phyloP scores from a whole-genome alignment of 495 filamentous ascomycete genomes.

The Glonium stellatum region DNA sequence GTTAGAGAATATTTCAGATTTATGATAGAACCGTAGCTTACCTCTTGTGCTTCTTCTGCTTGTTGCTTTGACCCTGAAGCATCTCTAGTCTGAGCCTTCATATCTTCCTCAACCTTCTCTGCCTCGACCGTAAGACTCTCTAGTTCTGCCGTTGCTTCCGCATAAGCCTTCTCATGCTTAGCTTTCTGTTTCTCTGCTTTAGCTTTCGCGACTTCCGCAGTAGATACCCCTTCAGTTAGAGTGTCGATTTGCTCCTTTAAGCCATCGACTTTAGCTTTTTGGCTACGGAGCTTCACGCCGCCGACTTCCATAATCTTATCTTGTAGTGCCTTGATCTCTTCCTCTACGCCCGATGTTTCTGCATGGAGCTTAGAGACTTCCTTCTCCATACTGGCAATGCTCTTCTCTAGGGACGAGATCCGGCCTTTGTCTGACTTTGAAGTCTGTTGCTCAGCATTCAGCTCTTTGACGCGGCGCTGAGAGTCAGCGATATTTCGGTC shows the following conservation, averaged over 20 bases:
- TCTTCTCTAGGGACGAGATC: constrained; percentile 62
- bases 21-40: constrained; percentile 27
- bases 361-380: constrained; percentile 73
- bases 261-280: constrained; percentile 90
- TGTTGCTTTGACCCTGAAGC: constrained; percentile 63
- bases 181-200: constrained; percentile 88
- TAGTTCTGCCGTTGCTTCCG: constrained; percentile 69
- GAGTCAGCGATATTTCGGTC: constrained; percentile 78
- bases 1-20: not conserved
- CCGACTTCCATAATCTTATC: constrained; percentile 98
- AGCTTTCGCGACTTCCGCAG: constrained; percentile 72
- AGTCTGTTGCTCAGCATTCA: constrained; percentile 69
- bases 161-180: constrained; percentile 77
- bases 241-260: constrained; percentile 78
- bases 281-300: constrained; percentile 80
- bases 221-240: constrained; percentile 71
- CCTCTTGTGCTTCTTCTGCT: constrained; percentile 80
- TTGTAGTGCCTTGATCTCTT: constrained; percentile 83
- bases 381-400: constrained; percentile 63
- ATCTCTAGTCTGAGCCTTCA: constrained; percentile 64
- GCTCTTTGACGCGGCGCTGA: constrained; percentile 73
- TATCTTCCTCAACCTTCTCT: constrained; percentile 66
- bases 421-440: constrained; percentile 69
- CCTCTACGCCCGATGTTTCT: constrained; percentile 79
- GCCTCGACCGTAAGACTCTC: constrained; percentile 61